These are phyloP conservation scores for Coemansia sp. DNA, from an alignment of 192 early-diverging fungal genomes.

Conservation along the genomic window DNA sequence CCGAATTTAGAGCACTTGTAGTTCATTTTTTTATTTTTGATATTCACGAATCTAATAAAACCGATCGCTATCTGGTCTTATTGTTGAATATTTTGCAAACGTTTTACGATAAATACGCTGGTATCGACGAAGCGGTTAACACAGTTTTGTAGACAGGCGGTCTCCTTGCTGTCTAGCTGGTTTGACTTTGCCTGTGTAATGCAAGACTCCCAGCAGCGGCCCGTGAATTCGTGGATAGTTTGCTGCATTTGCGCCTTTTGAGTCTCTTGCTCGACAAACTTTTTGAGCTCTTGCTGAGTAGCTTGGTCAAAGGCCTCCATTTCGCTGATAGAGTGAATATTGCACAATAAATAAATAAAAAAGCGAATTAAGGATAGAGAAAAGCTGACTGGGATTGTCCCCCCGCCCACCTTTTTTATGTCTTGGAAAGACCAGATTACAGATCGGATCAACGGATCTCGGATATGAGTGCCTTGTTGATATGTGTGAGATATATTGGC, in stretches of 20 bases:
- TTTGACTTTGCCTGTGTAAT: conserved; percentile 56
- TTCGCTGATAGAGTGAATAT: conserved; percentile 2
- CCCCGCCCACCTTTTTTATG: neutral
- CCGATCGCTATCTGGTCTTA: neutral
- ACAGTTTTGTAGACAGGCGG: conserved; percentile 69
- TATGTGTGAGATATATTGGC: neutral
- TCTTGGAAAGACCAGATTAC: neutral
- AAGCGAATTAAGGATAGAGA: neutral
- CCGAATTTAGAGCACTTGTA: too few species aligned
- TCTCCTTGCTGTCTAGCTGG: conserved; percentile 59
- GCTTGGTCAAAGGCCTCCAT: conserved; percentile 56
- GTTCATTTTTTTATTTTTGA: too few species aligned
- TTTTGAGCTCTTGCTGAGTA: conserved; percentile 60
- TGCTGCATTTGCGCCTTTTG: conserved; percentile 63
- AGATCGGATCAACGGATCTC: neutral
- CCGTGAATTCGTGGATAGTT: conserved; percentile 64
- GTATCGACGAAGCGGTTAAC: conserved; percentile 72
- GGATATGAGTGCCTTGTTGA: neutral
- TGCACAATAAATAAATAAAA: conserved; percentile 1
- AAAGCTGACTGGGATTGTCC: neutral
- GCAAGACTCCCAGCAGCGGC: conserved; percentile 74
- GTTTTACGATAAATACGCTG: conserved; percentile 63
- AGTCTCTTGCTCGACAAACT: conserved; percentile 64
- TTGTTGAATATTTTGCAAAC: conserved; percentile 41
- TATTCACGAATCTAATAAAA: too few species aligned